Percentiles rank a stretch among this genome's conserved stretches.
Evolutionary conservation across 2,329 filamentous ascomycete species (phyloP).

Genomic region (Emericellopsis cladophorae): DNA sequence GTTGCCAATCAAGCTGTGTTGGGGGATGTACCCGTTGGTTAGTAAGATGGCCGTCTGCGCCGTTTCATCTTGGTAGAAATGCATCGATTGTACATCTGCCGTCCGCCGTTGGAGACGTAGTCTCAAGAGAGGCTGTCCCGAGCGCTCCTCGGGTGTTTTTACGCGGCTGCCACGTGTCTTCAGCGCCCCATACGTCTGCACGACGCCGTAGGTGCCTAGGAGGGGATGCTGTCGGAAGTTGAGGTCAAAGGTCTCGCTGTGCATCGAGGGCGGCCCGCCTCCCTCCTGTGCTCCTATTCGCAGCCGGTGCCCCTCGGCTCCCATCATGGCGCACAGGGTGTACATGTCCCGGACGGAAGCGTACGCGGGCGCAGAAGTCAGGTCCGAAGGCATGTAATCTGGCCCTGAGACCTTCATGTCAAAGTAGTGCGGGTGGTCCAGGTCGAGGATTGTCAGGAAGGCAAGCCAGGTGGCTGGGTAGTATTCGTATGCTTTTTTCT

Average conservation of each 20-base stretch:
- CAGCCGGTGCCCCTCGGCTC: not conserved
- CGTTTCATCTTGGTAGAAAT: not conserved
- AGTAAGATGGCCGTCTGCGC: not conserved
- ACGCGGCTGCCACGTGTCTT: no score
- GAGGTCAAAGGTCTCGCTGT: not conserved
- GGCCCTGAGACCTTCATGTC: not conserved
- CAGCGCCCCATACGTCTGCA: not conserved
- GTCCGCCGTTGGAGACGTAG: no score
- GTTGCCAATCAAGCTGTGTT: not conserved
- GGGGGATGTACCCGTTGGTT: not conserved
- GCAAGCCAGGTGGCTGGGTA: conserved; percentile 1
- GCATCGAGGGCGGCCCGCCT: not conserved
- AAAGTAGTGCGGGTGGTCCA: not conserved
- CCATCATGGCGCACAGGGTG: not conserved
- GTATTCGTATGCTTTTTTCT: not conserved
- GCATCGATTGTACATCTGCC: not conserved
- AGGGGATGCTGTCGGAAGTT: not conserved
- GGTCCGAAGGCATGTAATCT: not conserved
- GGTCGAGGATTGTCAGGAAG: not conserved
- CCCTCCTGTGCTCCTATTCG: not conserved
- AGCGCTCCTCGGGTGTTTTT: no score
- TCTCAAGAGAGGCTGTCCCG: no score
- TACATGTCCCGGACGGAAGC: conserved; percentile 9
- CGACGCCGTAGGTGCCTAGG: not conserved
- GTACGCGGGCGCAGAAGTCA: not conserved